Conservation (phyloP, 768 basidiomycete genomes). For the Rhodotorula taiwanensis region DNA sequence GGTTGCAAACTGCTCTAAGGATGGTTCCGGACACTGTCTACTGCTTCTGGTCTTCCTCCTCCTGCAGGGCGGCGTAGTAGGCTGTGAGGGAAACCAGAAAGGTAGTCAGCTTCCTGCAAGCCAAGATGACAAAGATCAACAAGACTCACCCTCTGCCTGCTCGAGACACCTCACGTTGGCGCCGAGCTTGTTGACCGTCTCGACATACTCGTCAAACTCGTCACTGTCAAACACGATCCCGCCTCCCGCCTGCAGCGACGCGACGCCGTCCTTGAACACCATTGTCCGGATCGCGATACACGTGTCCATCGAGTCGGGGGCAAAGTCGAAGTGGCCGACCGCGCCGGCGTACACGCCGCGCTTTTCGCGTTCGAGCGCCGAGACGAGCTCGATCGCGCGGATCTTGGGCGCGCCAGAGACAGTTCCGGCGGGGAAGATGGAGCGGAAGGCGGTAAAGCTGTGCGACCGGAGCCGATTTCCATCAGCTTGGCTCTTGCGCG, state of each 20-base stretch:
- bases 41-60: background rate
- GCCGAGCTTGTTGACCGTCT: conserved; percentile 89
- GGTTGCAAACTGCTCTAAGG: too few relatives aligned
- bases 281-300: conserved; percentile 98
- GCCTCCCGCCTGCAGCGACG: conserved; percentile 87
- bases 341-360: conserved; percentile 95
- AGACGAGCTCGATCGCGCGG: conserved; percentile 90
- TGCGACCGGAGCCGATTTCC: background rate
- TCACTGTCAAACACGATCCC: conserved; percentile 96
- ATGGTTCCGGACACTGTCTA: background rate
- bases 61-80: conserved; percentile 13
- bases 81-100: background rate
- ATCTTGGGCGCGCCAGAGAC: conserved; percentile 99
- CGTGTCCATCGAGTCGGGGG: conserved; percentile 73
- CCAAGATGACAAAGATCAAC: background rate
- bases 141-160: conserved; percentile 67
- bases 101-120: background rate
- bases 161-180: conserved; percentile 80
- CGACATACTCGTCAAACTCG: conserved; percentile 93
- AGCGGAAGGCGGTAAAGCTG: conserved; percentile 96
- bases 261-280: conserved; percentile 84
- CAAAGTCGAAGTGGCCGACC: conserved; percentile 96
- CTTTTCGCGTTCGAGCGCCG: conserved; percentile 74
- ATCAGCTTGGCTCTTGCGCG: background rate
- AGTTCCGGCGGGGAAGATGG: conserved; percentile 97